A percentile compares a stretch with the other conserved stretches of the same genome.
phyloP scores from a whole-genome alignment of 2,329 filamentous ascomycete species.

The Waltergamsia citrina region DNA sequence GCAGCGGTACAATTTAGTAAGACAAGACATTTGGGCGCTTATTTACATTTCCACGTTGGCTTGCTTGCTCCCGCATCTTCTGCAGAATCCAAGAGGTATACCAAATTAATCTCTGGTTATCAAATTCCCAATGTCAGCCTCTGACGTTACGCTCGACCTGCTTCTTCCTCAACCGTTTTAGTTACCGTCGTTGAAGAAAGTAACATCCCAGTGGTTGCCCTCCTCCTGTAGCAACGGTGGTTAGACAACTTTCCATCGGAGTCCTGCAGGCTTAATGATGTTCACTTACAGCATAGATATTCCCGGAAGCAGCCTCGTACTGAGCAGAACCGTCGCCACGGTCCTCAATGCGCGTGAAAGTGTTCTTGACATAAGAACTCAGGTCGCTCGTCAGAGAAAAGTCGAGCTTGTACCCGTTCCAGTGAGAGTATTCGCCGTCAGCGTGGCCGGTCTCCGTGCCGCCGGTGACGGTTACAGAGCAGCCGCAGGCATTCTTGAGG shows the following conservation, averaged over 20 bases:
- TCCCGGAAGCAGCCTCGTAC: constrained; percentile 13
- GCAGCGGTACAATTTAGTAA: too few species aligned
- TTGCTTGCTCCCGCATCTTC: too few species aligned
- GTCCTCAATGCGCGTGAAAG: constrained; percentile 11
- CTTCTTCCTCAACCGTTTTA: background rate
- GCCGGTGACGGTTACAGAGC: constrained; percentile 11
- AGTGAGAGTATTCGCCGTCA: constrained; percentile 10
- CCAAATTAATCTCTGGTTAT: too few species aligned
- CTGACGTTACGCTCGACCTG: too few species aligned
- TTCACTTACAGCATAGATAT: constrained; percentile 15
- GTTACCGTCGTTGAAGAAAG: constrained; percentile 8
- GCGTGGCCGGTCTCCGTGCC: constrained; percentile 14
- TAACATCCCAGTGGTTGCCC: constrained; percentile 12
- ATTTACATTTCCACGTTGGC: too few species aligned
- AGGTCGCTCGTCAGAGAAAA: constrained; percentile 10
- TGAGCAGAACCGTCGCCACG: constrained; percentile 11
- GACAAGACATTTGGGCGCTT: too few species aligned
- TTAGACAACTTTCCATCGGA: background rate
- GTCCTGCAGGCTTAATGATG: background rate
- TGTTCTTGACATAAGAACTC: constrained; percentile 10
- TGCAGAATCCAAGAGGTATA: too few species aligned
- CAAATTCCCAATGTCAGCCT: too few species aligned
- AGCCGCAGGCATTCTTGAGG: constrained; percentile 13
- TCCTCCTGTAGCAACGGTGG: constrained; percentile 8
- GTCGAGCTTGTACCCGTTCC: constrained; percentile 14